Evolutionary conservation across 1,284 basidiomycete genomes (phyloP).

Genomic region (Irpex lacteus): DNA sequence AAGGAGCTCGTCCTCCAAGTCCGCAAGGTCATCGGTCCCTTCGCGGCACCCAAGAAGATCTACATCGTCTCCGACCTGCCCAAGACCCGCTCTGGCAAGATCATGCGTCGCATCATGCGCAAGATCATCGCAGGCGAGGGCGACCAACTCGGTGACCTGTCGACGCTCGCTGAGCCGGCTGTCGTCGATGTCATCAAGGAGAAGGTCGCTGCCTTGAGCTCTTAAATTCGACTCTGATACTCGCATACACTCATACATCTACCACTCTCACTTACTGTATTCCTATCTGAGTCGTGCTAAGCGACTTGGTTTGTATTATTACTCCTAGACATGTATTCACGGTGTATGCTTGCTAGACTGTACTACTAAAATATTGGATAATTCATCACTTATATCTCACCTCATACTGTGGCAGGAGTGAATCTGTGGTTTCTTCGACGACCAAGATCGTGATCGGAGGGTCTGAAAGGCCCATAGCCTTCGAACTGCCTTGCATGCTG

Average conservation of each 20-base stretch:
- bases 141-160: slow-evolving; percentile 91
- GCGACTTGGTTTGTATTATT: not conserved
- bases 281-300: slow-evolving; percentile 44
- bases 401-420: no score
- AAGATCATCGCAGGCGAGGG: slow-evolving; percentile 94
- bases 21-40: slow-evolving; percentile 93
- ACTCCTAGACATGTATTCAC: not conserved
- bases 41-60: slow-evolving; percentile 93
- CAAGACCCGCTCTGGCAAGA: slow-evolving; percentile 96
- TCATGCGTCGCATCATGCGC: slow-evolving; percentile 92
- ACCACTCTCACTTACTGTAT: not conserved
- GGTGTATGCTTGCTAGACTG: not conserved
- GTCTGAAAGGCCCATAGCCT: no score
- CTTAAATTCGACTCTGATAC: not conserved
- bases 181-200: slow-evolving; percentile 80
- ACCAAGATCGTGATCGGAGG: no score
- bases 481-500: no score
- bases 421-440: no score
- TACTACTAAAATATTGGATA: not conserved
- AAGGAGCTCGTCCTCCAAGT: slow-evolving; percentile 96
- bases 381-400: not conserved
- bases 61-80: slow-evolving; percentile 86
- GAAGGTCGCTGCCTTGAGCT: slow-evolving; percentile 49
- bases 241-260: not conserved
- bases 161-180: slow-evolving; percentile 82